Base-by-base conservation (phyloP, 331 rosid species). In the Phaseolus coccineus region DNA sequence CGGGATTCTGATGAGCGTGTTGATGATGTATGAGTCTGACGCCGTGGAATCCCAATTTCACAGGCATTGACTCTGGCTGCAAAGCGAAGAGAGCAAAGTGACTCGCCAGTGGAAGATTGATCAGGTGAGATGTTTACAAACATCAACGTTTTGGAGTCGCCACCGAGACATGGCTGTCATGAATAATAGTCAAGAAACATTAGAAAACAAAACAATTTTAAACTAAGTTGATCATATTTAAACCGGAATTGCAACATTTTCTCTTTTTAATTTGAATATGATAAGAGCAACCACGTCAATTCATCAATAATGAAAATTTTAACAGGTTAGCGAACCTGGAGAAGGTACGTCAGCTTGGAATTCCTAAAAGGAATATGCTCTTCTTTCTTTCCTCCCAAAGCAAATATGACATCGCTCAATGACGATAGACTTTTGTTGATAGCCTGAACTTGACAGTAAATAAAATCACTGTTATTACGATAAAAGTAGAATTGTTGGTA, bases 331-430 rank as follows among this genome's bases (percentile, higher is more conserved):
- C 56, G 3, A 89, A 91, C 99, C 98, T 96, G 97, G 30, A 96
- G 97, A 88, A 96, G 96, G 77, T 93, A 90, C 4, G 99, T 96
- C 22, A 96, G 85, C 77, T 96, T 96, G 25, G 99, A 96, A 81
- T 96, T 92, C 85, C 99, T 89, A 22, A 90, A 96, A 5, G 99
- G 99, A 46, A 96, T 87, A 28, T 96, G 99, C 52, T 96, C 97
- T 52, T 96, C 99, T 89, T 90, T 86, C 74, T 82, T 86, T 61
- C 83, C 89, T 80, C 83, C 89, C 83, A 86, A 79, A 65, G 89
- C 89, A 76, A 86, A 86, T 65, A 86, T 86, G 70, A 86, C 89
- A 58, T 86, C 86, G 30, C 83, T 82, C 80, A 86, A 71, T 76
- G 78, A 58, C 22, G 89, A 86, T 31, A 86, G 82, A 76, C 89